Evolutionary conservation across 441 rosid genomes (phyloP), one percentile per base, ranked within the genome.

Genomic region (Jatropha podagrica): DNA sequence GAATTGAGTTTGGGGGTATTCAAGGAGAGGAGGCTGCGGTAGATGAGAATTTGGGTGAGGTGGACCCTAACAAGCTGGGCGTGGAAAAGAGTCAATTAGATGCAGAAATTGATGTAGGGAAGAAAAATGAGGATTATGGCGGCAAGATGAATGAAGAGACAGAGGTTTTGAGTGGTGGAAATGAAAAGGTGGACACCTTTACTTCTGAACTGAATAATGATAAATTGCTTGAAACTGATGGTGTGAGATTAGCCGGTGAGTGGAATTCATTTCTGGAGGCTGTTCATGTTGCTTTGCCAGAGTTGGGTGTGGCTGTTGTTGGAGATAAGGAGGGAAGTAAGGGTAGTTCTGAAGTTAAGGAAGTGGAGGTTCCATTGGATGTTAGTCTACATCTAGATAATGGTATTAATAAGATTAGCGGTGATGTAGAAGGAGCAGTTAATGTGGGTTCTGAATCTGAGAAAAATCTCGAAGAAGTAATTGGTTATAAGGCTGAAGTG

Each of bases 381-480:
- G 79, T 49, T 72, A 73, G 44, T 62, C 77, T 77, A 55, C 71
- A 81, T 60, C 73, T 87, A 80, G 86, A 86, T 68, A 87, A 86
- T 86, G 88, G 81, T 68, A 85, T 87, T 83, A 81, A 87, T 73
- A 81, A 68, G 38, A 72, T 79, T 77, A 82, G 77, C 32, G 63
- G 58, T 56, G 81, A 55, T 69, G 81, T 80, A 3, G 82, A 76
- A 65, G 79, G 61, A 71, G 72, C 65, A 23, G 78, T 69, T 68
- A 81, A 78, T 74, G 75, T 76, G 32, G 79, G 69, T 78, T 59
- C 75, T 68, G 78, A 71, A 69, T 44, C 71, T 64, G 82, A 74
- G 62, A 79, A 78, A 42, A 38, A 68, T 65, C 65, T 69, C 59
- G 82, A 77, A 58, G 51, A 62, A 72, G 76, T 20, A 49, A 59